A percentile compares a stretch with the other conserved stretches of the same genome.
Evolutionary conservation across 306 rosid genomes (phyloP).

Genomic region (Astragalus glycyphyllos): DNA sequence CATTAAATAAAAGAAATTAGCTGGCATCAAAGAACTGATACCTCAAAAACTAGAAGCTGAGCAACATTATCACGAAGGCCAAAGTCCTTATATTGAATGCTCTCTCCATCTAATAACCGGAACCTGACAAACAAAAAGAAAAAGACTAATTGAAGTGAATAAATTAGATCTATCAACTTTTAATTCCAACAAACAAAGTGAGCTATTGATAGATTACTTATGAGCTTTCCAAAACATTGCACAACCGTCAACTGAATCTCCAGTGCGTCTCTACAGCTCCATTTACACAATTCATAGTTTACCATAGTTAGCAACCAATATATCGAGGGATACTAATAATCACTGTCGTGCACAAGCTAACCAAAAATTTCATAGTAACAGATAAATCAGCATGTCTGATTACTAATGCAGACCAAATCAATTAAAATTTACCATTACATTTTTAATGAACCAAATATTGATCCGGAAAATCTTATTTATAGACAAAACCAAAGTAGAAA

Average conservation of each 20-base stretch:
- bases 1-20: constrained; percentile 20
- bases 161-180: constrained; percentile 26
- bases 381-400: constrained; percentile 3
- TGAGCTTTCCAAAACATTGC: constrained; percentile 88
- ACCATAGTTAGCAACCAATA: constrained; percentile 19
- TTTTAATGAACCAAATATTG: constrained; percentile 5
- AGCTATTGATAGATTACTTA: constrained; percentile 52
- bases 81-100: constrained; percentile 70
- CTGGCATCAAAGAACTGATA: constrained; percentile 44
- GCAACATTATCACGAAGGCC: constrained; percentile 95
- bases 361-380: constrained; percentile 17
- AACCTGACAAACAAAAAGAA: constrained; percentile 55
- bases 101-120: constrained; percentile 65
- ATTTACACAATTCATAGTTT: constrained; percentile 45
- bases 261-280: constrained; percentile 84
- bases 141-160: constrained; percentile 17
- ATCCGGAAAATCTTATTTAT: constrained; percentile 1
- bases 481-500: not conserved
- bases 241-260: constrained; percentile 76
- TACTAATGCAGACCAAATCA: constrained; percentile 11
- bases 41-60: constrained; percentile 85
- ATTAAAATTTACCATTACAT: not conserved
- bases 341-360: constrained; percentile 1
- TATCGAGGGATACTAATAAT: not conserved
- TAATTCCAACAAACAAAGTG: constrained; percentile 26